Evolutionary conservation across 345 rosid genomes (phyloP).

Genomic region (Noccaea caerulescens): DNA sequence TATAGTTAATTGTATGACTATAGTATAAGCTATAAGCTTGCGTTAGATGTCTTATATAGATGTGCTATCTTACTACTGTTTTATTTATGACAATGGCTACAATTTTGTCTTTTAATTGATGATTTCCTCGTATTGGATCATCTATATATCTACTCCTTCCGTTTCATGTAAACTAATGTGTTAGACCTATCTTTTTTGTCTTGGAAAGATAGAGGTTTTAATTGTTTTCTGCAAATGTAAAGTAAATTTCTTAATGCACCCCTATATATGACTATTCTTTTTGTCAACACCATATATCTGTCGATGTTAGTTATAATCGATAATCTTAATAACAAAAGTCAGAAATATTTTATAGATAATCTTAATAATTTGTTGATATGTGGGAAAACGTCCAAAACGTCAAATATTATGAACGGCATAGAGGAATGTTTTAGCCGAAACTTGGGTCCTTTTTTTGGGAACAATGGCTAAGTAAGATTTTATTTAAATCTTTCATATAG

Average conservation of each 20-base stretch:
- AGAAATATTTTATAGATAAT: neutral
- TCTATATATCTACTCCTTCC: neutral
- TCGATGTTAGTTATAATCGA: slow-evolving; percentile 6
- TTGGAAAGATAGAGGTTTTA: neutral
- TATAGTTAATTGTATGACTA: slow-evolving; percentile 25
- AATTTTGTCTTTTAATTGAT: slow-evolving; percentile 26
- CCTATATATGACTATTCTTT: slow-evolving; percentile 3
- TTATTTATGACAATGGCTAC: slow-evolving; percentile 26
- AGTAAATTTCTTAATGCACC: neutral
- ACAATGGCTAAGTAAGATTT: neutral
- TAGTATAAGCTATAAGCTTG: slow-evolving; percentile 25
- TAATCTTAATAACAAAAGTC: neutral
- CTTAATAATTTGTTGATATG: neutral
- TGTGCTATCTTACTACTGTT: slow-evolving; percentile 13
- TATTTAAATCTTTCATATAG: neutral
- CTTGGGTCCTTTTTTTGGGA: neutral
- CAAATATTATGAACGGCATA: neutral
- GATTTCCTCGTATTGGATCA: neutral
- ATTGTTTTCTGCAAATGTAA: neutral
- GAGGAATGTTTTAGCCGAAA: neutral
- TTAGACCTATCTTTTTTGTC: neutral
- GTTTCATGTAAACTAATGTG: slow-evolving; percentile 20
- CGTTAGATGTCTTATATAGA: neutral
- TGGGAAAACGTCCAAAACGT: neutral
- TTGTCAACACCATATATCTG: neutral